These are phyloP conservation scores for Neurospora sp. DNA, from an alignment of 495 filamentous ascomycete genomes.

Conservation along the genomic window DNA sequence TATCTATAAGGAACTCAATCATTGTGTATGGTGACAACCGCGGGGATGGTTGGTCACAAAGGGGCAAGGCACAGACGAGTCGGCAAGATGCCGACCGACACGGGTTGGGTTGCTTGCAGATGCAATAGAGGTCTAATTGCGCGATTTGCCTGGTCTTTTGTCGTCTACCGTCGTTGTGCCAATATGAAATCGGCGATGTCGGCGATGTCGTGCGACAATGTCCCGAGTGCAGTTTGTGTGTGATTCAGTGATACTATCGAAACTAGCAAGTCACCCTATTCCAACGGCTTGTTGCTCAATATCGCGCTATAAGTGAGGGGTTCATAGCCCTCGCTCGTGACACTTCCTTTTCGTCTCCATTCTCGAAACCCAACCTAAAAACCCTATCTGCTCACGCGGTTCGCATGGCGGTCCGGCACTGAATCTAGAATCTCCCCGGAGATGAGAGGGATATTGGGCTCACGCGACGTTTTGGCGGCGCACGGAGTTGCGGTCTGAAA, in stretches of 20 bases:
- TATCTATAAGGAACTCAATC: background rate
- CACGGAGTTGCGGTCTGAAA: background rate
- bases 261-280: background rate
- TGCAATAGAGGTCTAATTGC: background rate
- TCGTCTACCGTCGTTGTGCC: background rate
- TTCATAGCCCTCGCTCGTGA: background rate
- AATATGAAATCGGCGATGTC: background rate
- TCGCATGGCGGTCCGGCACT: background rate
- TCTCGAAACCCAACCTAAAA: background rate
- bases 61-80: background rate
- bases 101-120: background rate
- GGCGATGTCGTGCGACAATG: background rate
- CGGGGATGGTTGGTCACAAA: background rate
- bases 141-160: background rate
- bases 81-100: background rate
- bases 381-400: background rate
- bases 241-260: background rate
- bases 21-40: background rate
- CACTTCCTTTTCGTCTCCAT: background rate
- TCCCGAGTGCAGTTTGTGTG: background rate
- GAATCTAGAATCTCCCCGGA: background rate
- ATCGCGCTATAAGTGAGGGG: background rate
- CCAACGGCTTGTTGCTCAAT: background rate
- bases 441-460: background rate
- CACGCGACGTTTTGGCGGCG: background rate